Evolutionary conservation across 495 filamentous ascomycete genomes (phyloP), one percentile per base, ranked within the genome.

Genomic region (Xylaria flabelliformis): DNA sequence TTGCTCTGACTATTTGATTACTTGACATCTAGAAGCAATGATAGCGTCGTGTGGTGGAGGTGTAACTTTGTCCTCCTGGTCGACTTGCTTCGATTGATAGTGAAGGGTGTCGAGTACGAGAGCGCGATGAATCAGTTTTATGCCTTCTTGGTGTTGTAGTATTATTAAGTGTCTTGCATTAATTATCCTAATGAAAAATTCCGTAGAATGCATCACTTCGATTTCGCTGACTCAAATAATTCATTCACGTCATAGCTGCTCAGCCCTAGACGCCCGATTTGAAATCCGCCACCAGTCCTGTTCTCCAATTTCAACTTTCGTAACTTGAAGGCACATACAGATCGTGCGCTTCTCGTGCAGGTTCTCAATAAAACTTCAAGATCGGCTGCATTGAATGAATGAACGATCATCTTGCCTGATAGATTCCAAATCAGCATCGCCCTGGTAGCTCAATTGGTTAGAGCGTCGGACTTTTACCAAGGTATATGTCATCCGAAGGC

Each of bases 371-470:
- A 17, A 32, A 12, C 24, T 32, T 13, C 4, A 3, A 32, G 5
- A 17, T 56, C 19, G 26, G 2, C 53, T 56, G 10, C 2, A 13
- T 10, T 12, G 4, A 1, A 55, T 12, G 15, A 21, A 26, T 53
- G 24, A 21, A 26, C 24, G 24, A 10, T 26, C 8, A 26, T 10
- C 0, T 53, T 3, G 0, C 9, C 4, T 24, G 10, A 26, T 53
- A 26, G 12, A 26, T 26, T 0, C 2, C 3, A 26, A 13, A 19
- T 4, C 4, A 19, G 1, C 55, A 48, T 29, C 7, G 77, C 76
- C 76, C 75, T 76, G 72, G 74, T 79, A 78, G 77, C 77, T 79
- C 77, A 78, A 78, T 79, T 79, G 77, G 77, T 72, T 74, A 79
- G 77, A 79, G 77, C 77, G 77, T 79, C 71, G 77, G 77, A 78